Conservation (phyloP, 2,329 filamentous ascomycete species). For the Grosmannia huntii region DNA sequence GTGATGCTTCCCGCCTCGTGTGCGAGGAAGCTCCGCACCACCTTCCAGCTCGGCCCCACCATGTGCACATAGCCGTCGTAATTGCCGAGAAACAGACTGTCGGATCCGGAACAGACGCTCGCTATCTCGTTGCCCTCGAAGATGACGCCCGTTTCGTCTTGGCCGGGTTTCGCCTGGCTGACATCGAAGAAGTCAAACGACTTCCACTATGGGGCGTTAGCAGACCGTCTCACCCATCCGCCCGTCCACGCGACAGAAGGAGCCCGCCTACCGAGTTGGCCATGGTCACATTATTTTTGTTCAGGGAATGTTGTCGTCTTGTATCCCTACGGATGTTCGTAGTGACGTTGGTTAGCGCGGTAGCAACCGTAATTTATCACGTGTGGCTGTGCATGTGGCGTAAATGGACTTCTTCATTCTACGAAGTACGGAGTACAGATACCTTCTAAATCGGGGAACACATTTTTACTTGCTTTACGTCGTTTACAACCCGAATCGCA, state of each 20-base stretch:
- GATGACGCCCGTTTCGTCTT: conserved; percentile 65
- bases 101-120: conserved; percentile 73
- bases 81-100: conserved; percentile 80
- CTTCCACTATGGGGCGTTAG: conserved; percentile 64
- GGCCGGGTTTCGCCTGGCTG: conserved; percentile 64
- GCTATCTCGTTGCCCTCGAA: conserved; percentile 76
- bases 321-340: too few relatives aligned
- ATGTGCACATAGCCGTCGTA: conserved; percentile 79
- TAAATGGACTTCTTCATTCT: neutral
- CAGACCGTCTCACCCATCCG: too few relatives aligned
- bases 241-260: neutral
- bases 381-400: neutral
- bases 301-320: neutral
- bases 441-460: too few relatives aligned
- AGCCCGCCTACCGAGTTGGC: conserved; percentile 17
- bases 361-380: neutral
- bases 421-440: too few relatives aligned
- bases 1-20: conserved; percentile 71
- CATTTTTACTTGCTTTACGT: too few relatives aligned
- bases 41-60: conserved; percentile 75
- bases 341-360: neutral
- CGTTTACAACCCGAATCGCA: too few relatives aligned
- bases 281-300: conserved; percentile 17
- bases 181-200: conserved; percentile 99
- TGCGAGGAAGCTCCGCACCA: conserved; percentile 74